Percentiles rank a stretch among this genome's conserved stretches.
Conservation (phyloP, 1,284 basidiomycete species). For the Ceratobasidium sp. region DNA sequence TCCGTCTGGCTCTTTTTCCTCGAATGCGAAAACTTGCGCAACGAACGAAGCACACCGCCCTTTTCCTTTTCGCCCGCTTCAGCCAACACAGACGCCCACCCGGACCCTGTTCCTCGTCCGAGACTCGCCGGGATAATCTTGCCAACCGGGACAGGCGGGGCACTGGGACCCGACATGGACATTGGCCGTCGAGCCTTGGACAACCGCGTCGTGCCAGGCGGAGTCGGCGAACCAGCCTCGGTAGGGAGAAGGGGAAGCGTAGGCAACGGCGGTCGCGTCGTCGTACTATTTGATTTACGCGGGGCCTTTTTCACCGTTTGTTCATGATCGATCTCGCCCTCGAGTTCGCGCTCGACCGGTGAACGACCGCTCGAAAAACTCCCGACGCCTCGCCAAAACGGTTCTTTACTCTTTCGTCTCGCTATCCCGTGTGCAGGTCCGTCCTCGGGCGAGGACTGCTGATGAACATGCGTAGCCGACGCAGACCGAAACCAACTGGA, state of each 20-base stretch:
- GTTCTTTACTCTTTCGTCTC: conserved; percentile 20
- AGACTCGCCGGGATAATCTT: conserved; percentile 6
- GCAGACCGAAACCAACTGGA: conserved; percentile 29
- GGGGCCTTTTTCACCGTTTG: conserved; percentile 30
- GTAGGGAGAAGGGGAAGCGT: neutral
- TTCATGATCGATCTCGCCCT: conserved; percentile 26
- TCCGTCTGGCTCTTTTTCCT: conserved; percentile 4
- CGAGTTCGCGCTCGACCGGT: neutral
- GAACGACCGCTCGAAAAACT: conserved; percentile 17
- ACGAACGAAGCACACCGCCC: neutral
- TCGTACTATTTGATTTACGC: neutral
- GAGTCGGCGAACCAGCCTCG: conserved; percentile 21
- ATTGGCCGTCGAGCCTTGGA: conserved; percentile 17
- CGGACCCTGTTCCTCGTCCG: conserved; percentile 5
- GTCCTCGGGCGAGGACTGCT: conserved; percentile 22
- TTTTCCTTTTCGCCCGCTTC: conserved; percentile 10
- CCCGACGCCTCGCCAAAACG: conserved; percentile 32
- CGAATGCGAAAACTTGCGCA: conserved; percentile 29
- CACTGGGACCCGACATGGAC: conserved; percentile 12
- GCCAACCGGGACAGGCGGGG: neutral
- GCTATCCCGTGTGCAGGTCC: neutral
- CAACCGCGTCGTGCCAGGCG: neutral
- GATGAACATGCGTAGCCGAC: neutral
- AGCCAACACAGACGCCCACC: conserved; percentile 12
- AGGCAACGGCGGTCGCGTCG: conserved; percentile 9